These are phyloP conservation scores for Phallus indusiatus DNA, from an alignment of 768 basidiomycete genomes.

Conservation along the genomic window DNA sequence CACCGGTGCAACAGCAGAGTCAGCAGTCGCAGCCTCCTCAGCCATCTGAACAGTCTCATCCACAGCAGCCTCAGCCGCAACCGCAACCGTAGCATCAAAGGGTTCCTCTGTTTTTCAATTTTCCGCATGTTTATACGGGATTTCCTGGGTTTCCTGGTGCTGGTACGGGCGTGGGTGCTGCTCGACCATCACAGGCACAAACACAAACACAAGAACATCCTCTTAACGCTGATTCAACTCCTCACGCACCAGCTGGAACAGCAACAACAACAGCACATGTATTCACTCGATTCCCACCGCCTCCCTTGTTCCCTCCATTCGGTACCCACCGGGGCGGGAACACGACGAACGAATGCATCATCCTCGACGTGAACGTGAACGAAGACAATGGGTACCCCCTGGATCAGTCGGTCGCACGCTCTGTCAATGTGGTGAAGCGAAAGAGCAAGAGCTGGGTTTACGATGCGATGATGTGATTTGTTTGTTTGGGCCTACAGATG, in stretches of 20 bases:
- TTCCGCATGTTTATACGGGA: neutral
- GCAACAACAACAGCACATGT: neutral
- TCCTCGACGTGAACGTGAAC: slow-evolving; percentile 23
- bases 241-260: neutral
- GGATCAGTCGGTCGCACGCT: slow-evolving; percentile 59
- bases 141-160: neutral
- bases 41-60: neutral
- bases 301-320: slow-evolving; percentile 8
- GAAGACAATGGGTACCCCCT: slow-evolving; percentile 48
- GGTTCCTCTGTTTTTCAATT: neutral
- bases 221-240: neutral
- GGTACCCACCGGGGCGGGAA: no score
- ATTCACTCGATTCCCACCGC: neutral
- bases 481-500: slow-evolving; percentile 66
- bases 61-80: slow-evolving; percentile 7
- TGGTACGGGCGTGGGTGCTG: no score
- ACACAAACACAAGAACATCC: slow-evolving; percentile 10
- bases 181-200: neutral
- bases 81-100: neutral
- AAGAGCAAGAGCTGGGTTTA: slow-evolving; percentile 62
- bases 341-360: slow-evolving; percentile 9
- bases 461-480: slow-evolving; percentile 67
- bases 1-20: neutral
- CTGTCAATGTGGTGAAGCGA: slow-evolving; percentile 62
- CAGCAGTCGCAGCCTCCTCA: neutral